Evolutionary conservation across 192 early-diverging fungal species (phyloP).

Genomic region (Anaeromyces robustus): DNA sequence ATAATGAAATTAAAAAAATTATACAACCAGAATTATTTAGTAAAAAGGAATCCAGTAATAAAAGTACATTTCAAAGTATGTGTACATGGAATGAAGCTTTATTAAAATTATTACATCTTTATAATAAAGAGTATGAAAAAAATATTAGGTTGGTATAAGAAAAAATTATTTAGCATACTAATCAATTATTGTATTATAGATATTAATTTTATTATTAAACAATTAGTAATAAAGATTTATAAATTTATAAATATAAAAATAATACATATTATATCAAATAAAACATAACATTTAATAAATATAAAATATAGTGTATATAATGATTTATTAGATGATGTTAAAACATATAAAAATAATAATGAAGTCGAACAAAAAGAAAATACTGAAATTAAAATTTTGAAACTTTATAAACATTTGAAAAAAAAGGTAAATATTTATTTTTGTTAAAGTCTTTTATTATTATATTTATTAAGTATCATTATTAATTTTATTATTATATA

Average conservation of each 20-base stretch:
- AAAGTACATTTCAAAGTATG: background rate
- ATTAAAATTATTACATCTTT: background rate
- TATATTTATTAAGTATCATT: background rate
- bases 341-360: background rate
- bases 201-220: background rate
- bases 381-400: background rate
- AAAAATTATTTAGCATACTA: no score
- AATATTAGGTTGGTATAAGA: background rate
- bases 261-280: no score
- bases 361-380: background rate
- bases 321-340: background rate
- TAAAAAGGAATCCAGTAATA: background rate
- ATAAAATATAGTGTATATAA: background rate
- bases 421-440: background rate
- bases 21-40: background rate
- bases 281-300: no score
- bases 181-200: background rate
- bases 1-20: background rate
- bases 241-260: no score
- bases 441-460: background rate
- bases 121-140: background rate
- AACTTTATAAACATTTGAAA: background rate
- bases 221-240: no score
- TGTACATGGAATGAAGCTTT: background rate
- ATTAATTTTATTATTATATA: no score